A percentile compares a stretch with the other conserved stretches of the same genome.
Conservation (phyloP, 129 eudicot species). For the Oenanthe sinensis region DNA sequence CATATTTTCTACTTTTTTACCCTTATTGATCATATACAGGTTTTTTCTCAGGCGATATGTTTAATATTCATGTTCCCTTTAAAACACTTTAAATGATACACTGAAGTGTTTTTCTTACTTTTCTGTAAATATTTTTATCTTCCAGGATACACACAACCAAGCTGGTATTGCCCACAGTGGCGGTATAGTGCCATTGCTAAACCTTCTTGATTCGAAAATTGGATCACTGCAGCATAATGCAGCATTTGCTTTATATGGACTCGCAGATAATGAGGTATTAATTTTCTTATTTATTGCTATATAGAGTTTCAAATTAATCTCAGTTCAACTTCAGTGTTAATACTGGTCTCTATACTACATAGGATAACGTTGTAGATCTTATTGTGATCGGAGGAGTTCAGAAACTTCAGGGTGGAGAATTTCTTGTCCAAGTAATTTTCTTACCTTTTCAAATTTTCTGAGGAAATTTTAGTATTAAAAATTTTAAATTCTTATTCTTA, state of each 20-base stretch:
- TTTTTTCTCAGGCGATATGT: background rate
- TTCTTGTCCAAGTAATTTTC: slow-evolving; percentile 56
- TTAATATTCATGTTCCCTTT: background rate
- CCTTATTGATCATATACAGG: background rate
- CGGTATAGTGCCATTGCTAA: slow-evolving; percentile 64
- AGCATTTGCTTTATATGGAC: slow-evolving; percentile 96
- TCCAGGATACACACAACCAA: slow-evolving; percentile 90
- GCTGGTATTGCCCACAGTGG: slow-evolving; percentile 94
- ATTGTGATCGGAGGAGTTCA: slow-evolving; percentile 83
- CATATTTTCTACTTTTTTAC: background rate
- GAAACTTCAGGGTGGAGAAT: slow-evolving; percentile 77
- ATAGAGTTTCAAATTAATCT: background rate
- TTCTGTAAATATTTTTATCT: slow-evolving; percentile 12
- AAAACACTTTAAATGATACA: too few species aligned
- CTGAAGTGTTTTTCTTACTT: slow-evolving; percentile 2
- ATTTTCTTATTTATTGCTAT: background rate
- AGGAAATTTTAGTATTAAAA: background rate
- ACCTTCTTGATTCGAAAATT: slow-evolving; percentile 80
- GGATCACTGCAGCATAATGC: slow-evolving; percentile 94
- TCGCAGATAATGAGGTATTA: slow-evolving; percentile 89
- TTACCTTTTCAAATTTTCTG: background rate
- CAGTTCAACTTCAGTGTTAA: background rate
- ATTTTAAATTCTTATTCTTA: background rate
- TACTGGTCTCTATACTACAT: slow-evolving; percentile 6
- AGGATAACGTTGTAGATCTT: slow-evolving; percentile 87